phyloP scores from a whole-genome alignment of 2,329 filamentous ascomycete genomes.

The Pseudogymnoascus sp. region DNA sequence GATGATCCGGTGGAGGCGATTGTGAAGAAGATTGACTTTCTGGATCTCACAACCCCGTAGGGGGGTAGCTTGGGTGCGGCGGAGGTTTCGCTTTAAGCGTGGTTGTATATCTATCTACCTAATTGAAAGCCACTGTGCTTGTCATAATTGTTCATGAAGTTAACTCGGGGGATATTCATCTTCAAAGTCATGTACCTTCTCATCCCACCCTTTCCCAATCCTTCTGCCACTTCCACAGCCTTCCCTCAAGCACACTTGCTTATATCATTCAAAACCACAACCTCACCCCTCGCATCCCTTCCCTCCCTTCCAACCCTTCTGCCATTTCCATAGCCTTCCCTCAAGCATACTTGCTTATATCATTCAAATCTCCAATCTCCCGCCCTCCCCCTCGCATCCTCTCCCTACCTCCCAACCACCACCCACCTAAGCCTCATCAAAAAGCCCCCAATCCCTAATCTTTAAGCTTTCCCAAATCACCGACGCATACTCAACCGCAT shows the following conservation, averaged over 20 bases:
- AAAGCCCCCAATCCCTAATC: constrained; percentile 74
- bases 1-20: constrained; percentile 14
- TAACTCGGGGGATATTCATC: not conserved
- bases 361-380: not conserved
- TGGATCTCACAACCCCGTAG: constrained; percentile 27
- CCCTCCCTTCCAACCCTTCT: not conserved
- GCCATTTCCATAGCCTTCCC: not conserved
- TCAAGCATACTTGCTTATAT: not conserved
- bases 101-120: not conserved
- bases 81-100: not conserved
- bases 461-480: constrained; percentile 66
- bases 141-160: not conserved
- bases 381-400: not conserved
- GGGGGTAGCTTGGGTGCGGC: not conserved
- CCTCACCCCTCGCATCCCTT: not conserved
- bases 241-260: not conserved
- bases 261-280: not conserved
- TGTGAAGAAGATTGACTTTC: constrained; percentile 26
- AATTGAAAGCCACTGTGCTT: constrained; percentile 6
- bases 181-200: not conserved
- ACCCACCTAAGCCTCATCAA: constrained; percentile 26
- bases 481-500: constrained; percentile 60
- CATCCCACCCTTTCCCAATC: not conserved
- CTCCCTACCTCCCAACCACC: not conserved
- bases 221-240: not conserved